These are phyloP conservation scores for Xylariaceae sp. DNA, from an alignment of 2,329 filamentous ascomycete genomes.

Conservation along the genomic window DNA sequence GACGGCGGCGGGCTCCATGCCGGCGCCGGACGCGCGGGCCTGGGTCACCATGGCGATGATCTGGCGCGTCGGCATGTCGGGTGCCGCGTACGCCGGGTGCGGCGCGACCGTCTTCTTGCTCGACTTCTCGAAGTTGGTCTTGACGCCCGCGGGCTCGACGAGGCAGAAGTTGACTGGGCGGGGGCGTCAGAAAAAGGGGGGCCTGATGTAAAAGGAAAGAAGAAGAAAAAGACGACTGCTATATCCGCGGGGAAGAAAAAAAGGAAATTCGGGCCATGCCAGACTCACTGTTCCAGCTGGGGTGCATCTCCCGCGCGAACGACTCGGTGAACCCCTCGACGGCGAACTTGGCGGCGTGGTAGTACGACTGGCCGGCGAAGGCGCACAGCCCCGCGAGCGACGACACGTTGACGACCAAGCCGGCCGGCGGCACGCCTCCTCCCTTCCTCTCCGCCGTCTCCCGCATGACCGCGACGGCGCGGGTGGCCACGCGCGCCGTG, in stretches of 20 bases:
- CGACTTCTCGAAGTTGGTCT: conserved; percentile 8
- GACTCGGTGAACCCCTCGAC: conserved; percentile 11
- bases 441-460: neutral
- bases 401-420: conserved; percentile 10
- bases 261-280: neutral
- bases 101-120: conserved; percentile 8
- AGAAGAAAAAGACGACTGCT: too few species aligned
- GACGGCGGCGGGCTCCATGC: conserved; percentile 5
- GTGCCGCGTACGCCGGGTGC: conserved; percentile 6
- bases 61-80: conserved; percentile 9
- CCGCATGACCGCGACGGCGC: conserved; percentile 6
- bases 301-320: conserved; percentile 9
- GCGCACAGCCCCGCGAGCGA: conserved; percentile 10
- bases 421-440: conserved; percentile 1
- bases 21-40: conserved; percentile 2
- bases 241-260: too few species aligned
- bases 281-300: conserved; percentile 11
- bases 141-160: conserved; percentile 9
- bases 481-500: conserved; percentile 6
- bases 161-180: conserved; percentile 9
- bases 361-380: conserved; percentile 8
- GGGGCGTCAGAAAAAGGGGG: too few species aligned
- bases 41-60: conserved; percentile 8
- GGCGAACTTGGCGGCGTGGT: conserved; percentile 10
- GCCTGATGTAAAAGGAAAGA: neutral